Evolutionary conservation across 75 land plant genomes (phyloP).

Genomic region (Cupressus sempervirens): DNA sequence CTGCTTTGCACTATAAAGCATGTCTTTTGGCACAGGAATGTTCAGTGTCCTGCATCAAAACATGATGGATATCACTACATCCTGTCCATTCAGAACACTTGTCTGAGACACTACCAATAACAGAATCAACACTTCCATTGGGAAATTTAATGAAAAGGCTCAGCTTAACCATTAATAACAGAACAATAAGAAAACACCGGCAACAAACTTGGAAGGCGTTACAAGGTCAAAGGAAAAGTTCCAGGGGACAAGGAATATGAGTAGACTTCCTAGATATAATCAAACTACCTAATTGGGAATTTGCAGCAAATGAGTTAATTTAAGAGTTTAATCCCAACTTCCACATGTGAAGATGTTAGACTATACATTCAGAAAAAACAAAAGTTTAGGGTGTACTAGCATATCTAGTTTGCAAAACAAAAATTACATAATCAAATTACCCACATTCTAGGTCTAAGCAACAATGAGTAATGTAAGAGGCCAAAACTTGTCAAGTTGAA

Average conservation of each 20-base stretch:
- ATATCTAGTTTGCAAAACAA: no score
- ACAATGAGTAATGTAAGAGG: no score
- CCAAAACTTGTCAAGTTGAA: no score
- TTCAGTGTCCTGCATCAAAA: conserved; percentile 19
- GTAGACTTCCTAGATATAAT: background rate
- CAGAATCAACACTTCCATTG: background rate
- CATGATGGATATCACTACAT: background rate
- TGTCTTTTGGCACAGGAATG: conserved; percentile 20
- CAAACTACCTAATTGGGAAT: no score
- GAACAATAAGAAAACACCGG: background rate
- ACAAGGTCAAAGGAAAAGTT: background rate
- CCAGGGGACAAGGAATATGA: background rate
- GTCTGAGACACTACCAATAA: background rate
- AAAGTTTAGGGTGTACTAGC: no score
- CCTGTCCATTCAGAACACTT: background rate
- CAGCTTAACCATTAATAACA: background rate
- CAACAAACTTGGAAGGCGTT: background rate
- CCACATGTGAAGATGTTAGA: no score
- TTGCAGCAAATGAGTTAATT: no score
- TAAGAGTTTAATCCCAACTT: no score
- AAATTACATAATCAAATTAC: no score
- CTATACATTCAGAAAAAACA: no score
- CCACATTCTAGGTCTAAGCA: no score
- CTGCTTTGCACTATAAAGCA: background rate
- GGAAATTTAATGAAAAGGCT: background rate